Evolutionary conservation across 1,284 basidiomycete species (phyloP).

Genomic region (Ceratobasidium papillatum): DNA sequence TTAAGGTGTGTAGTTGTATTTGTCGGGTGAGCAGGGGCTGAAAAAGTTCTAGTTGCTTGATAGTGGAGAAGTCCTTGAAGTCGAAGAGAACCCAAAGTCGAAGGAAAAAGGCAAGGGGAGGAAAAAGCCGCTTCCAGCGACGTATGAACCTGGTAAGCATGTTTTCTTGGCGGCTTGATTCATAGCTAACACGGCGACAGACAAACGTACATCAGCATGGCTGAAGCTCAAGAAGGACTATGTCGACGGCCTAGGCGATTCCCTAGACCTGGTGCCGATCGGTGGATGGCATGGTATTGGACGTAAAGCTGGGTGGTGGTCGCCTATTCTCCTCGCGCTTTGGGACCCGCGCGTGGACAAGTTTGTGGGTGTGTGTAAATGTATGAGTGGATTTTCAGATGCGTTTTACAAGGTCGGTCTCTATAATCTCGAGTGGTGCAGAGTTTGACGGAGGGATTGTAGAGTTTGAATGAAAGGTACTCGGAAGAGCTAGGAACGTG

Average conservation of each 20-base stretch:
- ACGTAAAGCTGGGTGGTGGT: slow-evolving; percentile 94
- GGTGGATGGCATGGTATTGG: slow-evolving; percentile 93
- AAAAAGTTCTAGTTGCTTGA: slow-evolving; percentile 64
- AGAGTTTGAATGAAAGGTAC: slow-evolving; percentile 71
- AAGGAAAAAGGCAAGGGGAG: slow-evolving; percentile 52
- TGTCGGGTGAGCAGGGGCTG: background rate
- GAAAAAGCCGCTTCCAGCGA: slow-evolving; percentile 81
- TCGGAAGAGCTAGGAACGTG: slow-evolving; percentile 71
- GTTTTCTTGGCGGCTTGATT: slow-evolving; percentile 27
- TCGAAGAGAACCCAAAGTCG: slow-evolving; percentile 38
- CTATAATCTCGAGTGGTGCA: no score
- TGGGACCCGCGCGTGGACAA: slow-evolving; percentile 77
- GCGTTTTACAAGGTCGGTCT: slow-evolving; percentile 78
- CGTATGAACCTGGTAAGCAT: slow-evolving; percentile 82
- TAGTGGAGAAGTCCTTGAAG: slow-evolving; percentile 56
- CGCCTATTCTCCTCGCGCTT: slow-evolving; percentile 84
- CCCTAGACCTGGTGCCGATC: slow-evolving; percentile 69
- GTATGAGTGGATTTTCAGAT: slow-evolving; percentile 81
- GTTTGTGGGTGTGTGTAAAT: slow-evolving; percentile 84
- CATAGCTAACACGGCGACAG: slow-evolving; percentile 51
- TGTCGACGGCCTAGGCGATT: slow-evolving; percentile 65
- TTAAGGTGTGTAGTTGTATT: slow-evolving; percentile 69
- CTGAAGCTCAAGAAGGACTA: slow-evolving; percentile 88
- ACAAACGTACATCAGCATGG: slow-evolving; percentile 80
- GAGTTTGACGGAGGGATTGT: slow-evolving; percentile 30